Evolutionary conservation across 2,329 filamentous ascomycete species (phyloP).

Genomic region (Penicillium carneum): DNA sequence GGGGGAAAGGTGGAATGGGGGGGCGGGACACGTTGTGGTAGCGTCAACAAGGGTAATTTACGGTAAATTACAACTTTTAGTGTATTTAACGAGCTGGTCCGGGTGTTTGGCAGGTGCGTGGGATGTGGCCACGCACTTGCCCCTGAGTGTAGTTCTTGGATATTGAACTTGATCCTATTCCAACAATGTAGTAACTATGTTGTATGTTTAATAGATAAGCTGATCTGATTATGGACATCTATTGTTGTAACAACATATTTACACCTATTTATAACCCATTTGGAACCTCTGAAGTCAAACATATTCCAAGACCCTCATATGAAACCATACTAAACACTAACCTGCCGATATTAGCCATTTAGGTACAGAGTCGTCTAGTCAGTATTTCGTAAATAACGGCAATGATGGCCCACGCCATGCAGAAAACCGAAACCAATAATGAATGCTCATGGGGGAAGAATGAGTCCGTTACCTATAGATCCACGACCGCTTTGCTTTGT

Average conservation of each 20-base stretch:
- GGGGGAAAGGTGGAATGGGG: slow-evolving; percentile 27
- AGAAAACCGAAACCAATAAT: not conserved
- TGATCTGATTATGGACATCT: not conserved
- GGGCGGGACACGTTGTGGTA: slow-evolving; percentile 33
- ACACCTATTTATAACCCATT: not conserved
- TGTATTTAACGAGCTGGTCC: slow-evolving; percentile 5
- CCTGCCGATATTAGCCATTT: not conserved
- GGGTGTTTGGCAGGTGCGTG: slow-evolving; percentile 2
- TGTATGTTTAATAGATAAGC: not conserved
- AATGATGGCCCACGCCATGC: slow-evolving; percentile 2
- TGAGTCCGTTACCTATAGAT: not conserved
- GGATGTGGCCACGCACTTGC: slow-evolving; percentile 20
- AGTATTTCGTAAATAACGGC: not conserved
- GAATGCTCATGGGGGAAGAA: not conserved
- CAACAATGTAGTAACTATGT: not conserved
- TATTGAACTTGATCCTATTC: not conserved
- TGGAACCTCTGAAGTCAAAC: not conserved
- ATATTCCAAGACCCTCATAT: not conserved
- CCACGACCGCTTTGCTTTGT: not conserved
- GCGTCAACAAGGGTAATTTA: slow-evolving; percentile 25
- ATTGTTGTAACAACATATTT: not conserved
- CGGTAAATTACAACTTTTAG: slow-evolving; percentile 12
- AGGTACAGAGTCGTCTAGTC: not conserved
- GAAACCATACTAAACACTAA: not conserved
- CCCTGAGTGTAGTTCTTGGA: slow-evolving; percentile 1